phyloP scores from a whole-genome alignment of 1,284 basidiomycete genomes.

The Xerocomus nothofagi region DNA sequence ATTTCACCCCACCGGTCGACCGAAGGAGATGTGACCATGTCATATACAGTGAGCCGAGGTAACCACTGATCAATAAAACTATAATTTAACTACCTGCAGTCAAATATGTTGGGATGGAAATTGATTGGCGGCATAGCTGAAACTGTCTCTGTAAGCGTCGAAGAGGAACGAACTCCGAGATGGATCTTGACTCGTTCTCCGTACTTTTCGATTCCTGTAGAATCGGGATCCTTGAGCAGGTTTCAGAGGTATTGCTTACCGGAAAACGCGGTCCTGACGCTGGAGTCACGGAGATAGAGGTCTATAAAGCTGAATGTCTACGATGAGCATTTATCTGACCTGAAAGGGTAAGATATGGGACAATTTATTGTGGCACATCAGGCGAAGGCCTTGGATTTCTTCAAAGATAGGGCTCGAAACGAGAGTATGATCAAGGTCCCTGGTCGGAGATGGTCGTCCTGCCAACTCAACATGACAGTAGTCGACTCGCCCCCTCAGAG shows the following conservation, averaged over 20 bases:
- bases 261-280: neutral
- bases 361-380: neutral
- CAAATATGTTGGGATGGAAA: no score
- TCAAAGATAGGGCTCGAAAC: slow-evolving; percentile 33
- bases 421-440: slow-evolving; percentile 37
- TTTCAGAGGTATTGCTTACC: slow-evolving; percentile 22
- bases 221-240: neutral
- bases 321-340: slow-evolving; percentile 16
- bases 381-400: slow-evolving; percentile 17
- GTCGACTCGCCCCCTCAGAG: slow-evolving; percentile 34
- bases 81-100: no score
- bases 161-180: no score
- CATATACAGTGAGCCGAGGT: no score
- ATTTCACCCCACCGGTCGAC: no score
- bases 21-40: no score
- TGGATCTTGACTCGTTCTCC: slow-evolving; percentile 18
- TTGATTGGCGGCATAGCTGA: no score
- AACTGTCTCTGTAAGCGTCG: no score
- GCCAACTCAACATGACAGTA: slow-evolving; percentile 39
- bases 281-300: slow-evolving; percentile 23
- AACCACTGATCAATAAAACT: no score
- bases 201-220: slow-evolving; percentile 25
- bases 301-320: slow-evolving; percentile 38
- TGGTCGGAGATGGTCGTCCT: slow-evolving; percentile 41
- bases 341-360: neutral